Evolutionary conservation across 2,329 filamentous ascomycete genomes (phyloP), one percentile per base, ranked within the genome.

Genomic region (Clarireedia homoeocarpa): DNA sequence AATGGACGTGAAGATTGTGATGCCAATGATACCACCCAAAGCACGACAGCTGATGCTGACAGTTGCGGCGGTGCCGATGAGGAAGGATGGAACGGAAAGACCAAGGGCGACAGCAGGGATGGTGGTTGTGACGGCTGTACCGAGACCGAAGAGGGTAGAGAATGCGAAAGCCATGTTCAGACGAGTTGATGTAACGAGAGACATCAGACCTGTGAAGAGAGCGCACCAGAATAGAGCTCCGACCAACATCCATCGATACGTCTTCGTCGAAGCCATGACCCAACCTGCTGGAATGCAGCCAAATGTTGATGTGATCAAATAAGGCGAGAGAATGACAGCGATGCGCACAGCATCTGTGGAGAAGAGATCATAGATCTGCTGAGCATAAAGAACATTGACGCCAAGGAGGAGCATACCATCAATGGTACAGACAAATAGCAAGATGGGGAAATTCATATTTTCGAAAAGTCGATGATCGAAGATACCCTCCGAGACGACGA

Each of bases 371-470:
- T 48, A 59, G n/a, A 61, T 59, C 45, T 62, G 52, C 17, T 59
- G 57, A 2, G 61, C 36, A 30, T 58, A 61, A 6, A 62, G 51
- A 5, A 58, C 57, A 47, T 62, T 62, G 7, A 61, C 61, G 2
- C 61, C 61, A 12, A 61, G 56, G 23, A 62, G 56, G 4, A 62
- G 57, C 61, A 62, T 61, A 2, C 61, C 59, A 27, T 61, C 61
- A 27, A 62, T 59, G 10, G 52, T 55, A 30, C 57, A 59, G 24
- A 62, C 59, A 23, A 60, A 59, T 6, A 61, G 53, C 27, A 61
- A 38, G 47, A 62, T 59, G 14, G 56, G 61, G 40, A 62, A 62
- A 44, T 62, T 62, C 24, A 58, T 30, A 24, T 51, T 53, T 54
- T 44, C 54, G 47, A 62, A 62, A n/a, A 63, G 34, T 23, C 60